phyloP scores from a whole-genome alignment of 176 grass and related monocot species.

The Juncus inflexus region DNA sequence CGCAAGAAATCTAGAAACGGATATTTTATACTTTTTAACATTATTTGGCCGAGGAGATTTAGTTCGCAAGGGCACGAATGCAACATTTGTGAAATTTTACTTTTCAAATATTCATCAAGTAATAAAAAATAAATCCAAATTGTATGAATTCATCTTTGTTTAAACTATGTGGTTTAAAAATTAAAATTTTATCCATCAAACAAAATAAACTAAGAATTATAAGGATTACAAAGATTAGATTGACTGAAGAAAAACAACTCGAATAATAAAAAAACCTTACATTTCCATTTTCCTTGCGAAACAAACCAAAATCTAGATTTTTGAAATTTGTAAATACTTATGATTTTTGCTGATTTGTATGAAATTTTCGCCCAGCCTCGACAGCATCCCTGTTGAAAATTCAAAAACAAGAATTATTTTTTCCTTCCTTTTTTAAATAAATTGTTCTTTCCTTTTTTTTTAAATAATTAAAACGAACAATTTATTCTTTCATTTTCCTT shows the following conservation, averaged over 20 bases:
- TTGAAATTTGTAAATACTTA: constrained; percentile 19
- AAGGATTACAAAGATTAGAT: neutral
- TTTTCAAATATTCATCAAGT: neutral
- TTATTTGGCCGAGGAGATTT: too few species aligned
- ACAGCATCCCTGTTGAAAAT: constrained; percentile 59
- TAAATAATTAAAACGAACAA: too few species aligned
- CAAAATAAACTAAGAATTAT: neutral
- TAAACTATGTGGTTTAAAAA: neutral
- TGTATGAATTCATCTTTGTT: neutral
- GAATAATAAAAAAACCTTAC: constrained; percentile 6
- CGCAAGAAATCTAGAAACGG: too few species aligned
- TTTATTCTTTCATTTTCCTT: neutral
- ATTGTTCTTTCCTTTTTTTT: too few species aligned
- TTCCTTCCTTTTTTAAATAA: neutral
- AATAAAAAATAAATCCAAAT: neutral
- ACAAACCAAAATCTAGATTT: neutral
- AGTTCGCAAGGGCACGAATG: too few species aligned
- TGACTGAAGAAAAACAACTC: neutral
- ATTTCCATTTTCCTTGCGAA: constrained; percentile 7
- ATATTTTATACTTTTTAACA: too few species aligned
- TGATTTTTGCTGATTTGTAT: constrained; percentile 35
- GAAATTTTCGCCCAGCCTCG: constrained; percentile 54
- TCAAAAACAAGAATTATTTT: neutral
- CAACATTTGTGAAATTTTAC: neutral
- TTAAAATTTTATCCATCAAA: neutral